These are phyloP conservation scores for Teunomyces barrocoloradensis DNA, from an alignment of 805 yeast genomes.

Conservation along the genomic window DNA sequence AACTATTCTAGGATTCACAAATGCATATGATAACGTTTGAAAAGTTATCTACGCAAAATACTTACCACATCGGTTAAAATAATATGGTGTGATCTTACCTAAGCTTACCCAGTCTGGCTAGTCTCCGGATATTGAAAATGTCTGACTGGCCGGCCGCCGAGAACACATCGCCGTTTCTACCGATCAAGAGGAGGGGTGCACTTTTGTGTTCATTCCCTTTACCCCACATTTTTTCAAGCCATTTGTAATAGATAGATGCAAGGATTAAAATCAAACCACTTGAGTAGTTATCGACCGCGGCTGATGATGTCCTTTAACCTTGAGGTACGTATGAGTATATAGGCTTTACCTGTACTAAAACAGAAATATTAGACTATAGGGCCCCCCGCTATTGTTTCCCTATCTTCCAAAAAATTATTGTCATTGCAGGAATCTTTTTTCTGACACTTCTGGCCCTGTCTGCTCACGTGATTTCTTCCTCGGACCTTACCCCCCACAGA, in stretches of 20 bases:
- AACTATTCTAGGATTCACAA: not conserved
- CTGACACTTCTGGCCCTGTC: not conserved
- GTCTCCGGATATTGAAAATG: not conserved
- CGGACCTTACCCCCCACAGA: constrained; percentile 6
- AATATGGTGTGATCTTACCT: not conserved
- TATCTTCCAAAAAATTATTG: not conserved
- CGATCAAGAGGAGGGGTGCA: not conserved
- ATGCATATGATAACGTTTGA: not conserved
- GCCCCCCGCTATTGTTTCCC: not conserved
- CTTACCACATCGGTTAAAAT: not conserved
- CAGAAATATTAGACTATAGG: not conserved
- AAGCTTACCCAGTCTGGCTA: not conserved
- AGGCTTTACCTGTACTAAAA: not conserved
- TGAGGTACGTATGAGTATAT: not conserved
- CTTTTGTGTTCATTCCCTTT: not conserved
- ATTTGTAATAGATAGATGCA: too few relatives aligned
- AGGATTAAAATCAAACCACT: not conserved
- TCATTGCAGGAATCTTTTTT: not conserved
- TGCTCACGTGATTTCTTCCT: constrained; percentile 5
- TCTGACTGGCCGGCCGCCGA: not conserved
- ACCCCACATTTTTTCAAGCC: not conserved
- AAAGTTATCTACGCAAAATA: not conserved
- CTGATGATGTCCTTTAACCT: not conserved
- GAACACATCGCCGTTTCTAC: not conserved
- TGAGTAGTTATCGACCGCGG: not conserved